Percentiles rank a stretch among this genome's conserved stretches.
phyloP scores from a whole-genome alignment of 164 flowering plant genomes.

The Magnolia sinica region DNA sequence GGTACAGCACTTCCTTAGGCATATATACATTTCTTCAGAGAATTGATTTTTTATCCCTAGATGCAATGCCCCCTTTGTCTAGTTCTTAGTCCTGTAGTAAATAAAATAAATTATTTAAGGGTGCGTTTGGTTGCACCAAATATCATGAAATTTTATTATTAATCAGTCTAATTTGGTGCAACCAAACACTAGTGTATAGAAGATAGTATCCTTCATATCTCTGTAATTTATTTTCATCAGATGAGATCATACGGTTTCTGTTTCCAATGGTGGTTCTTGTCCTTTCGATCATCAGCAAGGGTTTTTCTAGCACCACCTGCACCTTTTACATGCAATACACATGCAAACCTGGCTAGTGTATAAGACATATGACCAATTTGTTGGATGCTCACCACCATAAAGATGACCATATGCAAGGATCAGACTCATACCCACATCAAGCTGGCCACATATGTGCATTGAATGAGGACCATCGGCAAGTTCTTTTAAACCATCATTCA shows the following conservation, averaged over 20 bases:
- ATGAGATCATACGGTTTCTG: neutral
- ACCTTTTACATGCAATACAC: neutral
- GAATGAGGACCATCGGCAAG: neutral
- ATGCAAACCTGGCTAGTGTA: neutral
- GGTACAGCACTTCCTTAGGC: conserved; percentile 22
- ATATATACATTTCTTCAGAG: neutral
- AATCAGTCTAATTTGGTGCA: too few relatives aligned
- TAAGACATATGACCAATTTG: neutral
- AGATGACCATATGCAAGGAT: neutral
- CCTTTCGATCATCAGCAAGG: neutral
- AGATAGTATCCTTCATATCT: neutral
- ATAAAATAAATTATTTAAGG: too few relatives aligned
- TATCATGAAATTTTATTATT: too few relatives aligned
- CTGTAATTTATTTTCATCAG: too few relatives aligned
- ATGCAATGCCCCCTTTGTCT: too few relatives aligned
- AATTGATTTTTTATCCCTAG: too few relatives aligned
- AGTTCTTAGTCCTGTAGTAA: too few relatives aligned
- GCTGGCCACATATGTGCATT: neutral
- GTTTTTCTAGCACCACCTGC: neutral
- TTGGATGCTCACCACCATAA: too few relatives aligned
- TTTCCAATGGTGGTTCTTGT: neutral
- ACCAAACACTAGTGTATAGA: too few relatives aligned
- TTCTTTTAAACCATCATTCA: too few relatives aligned
- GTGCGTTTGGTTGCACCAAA: too few relatives aligned
- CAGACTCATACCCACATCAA: neutral